A percentile compares a stretch with the other conserved stretches of the same genome.
Conservation (phyloP, 257 asterid species). For the Lavandula angustifolia region DNA sequence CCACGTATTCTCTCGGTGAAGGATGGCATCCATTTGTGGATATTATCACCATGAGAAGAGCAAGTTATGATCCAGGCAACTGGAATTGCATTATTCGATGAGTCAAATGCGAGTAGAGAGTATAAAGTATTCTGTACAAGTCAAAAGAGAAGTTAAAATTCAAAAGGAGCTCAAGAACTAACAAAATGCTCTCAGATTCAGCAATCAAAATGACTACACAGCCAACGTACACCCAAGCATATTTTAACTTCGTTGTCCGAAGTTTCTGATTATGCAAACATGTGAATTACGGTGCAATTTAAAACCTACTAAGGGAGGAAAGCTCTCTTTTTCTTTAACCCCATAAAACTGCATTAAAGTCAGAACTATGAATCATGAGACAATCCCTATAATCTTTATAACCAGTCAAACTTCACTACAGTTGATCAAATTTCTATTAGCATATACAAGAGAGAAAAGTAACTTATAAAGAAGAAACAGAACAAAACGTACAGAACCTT, state of each 20-base stretch:
- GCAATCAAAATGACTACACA: not conserved
- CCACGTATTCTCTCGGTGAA: constrained; percentile 43
- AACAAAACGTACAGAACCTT: constrained; percentile 39
- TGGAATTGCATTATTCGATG: constrained; percentile 47
- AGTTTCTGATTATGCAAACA: not conserved
- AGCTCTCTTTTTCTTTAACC: not conserved
- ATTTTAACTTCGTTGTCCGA: not conserved
- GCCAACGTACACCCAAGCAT: not conserved
- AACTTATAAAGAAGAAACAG: constrained; percentile 9
- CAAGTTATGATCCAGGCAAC: constrained; percentile 51
- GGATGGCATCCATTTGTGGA: constrained; percentile 41
- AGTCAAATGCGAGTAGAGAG: constrained; percentile 50
- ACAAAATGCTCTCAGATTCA: constrained; percentile 14
- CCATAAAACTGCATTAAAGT: not conserved
- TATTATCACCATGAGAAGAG: constrained; percentile 34
- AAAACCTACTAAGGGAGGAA: not conserved
- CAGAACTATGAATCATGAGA: not conserved
- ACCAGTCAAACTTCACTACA: not conserved
- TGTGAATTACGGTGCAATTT: not conserved
- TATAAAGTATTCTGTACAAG: constrained; percentile 39
- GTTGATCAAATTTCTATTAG: not conserved
- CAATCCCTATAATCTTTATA: not conserved
- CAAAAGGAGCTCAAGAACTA: constrained; percentile 22
- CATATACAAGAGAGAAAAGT: not conserved
- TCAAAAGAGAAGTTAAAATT: constrained; percentile 29